Evolutionary conservation across 768 basidiomycete genomes (phyloP), one percentile per base, ranked within the genome.

Genomic region (Suillus variegatus): DNA sequence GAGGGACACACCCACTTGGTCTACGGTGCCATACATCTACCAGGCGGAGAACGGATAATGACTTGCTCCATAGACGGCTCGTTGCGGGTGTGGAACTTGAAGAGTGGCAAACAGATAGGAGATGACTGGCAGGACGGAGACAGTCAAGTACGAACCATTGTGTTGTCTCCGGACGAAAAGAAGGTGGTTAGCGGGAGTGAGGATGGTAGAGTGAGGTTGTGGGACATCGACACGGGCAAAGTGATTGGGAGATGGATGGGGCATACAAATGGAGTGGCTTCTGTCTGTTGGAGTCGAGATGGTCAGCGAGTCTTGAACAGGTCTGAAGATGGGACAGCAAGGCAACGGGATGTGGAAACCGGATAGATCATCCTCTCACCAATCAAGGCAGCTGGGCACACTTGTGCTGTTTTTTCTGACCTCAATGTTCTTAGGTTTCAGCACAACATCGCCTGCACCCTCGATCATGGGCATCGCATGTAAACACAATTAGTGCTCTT

Each of bases 221-320:
- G 28, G 28, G 28, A 54, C 28, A 54, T 54, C 0, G 52, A 54
- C 6, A 14, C 52, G 18, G 52, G 28, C 4, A 54, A 54, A 8
- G 28, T 54, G 16, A 20, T 20, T 18, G 5, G 8, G 3, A 32
- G 32, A 54, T 32, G 52, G 52, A 0, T 14, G 2, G 28, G 28
- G 9, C 28, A 32, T 32, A 49, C 22, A 25, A 0, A 7, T 2
- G 0, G 1, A 54, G 52, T 32, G 52, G 2, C 0, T 2, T 2
- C 18, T 32, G 16, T 54, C 2, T 54, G 18, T 18, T 32, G 28
- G 28, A 18, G 52, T 20, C 16, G 5, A 54, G 25, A 32, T 20
- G 52, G 52, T 22, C 47, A n/a, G 7, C 14, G 16, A 9, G 16
- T 52, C 51, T 14, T 28, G 8, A 52, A 16, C 16, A 25, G 25